Evolutionary conservation across 345 rosid genomes (phyloP).

Genomic region (Heritiera littoralis): DNA sequence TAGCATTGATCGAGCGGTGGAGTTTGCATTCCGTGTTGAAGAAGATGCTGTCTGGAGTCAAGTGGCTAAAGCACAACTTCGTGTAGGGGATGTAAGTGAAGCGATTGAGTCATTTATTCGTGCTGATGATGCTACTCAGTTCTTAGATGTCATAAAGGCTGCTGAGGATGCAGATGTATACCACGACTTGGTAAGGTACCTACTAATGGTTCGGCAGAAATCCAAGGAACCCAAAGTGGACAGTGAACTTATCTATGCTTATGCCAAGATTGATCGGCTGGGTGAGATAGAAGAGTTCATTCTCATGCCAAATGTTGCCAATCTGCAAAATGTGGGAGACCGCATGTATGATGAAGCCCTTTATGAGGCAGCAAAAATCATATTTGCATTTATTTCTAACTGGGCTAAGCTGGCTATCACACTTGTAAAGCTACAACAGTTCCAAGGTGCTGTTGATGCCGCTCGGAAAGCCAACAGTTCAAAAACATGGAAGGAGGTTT

Average conservation of each 20-base stretch:
- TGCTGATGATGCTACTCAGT: conserved; percentile 81
- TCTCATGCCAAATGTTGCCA: conserved; percentile 97
- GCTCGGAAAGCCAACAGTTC: conserved; percentile 98
- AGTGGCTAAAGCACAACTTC: conserved; percentile 87
- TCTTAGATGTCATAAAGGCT: conserved; percentile 70
- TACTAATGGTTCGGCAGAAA: conserved; percentile 94
- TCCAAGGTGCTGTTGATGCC: conserved; percentile 98
- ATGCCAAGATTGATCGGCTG: conserved; percentile 87
- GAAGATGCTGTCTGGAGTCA: conserved; percentile 97
- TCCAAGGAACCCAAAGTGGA: conserved; percentile 90
- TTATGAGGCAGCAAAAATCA: conserved; percentile 93
- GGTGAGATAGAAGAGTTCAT: conserved; percentile 89
- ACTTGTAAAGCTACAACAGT: conserved; percentile 85
- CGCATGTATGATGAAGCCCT: conserved; percentile 80
- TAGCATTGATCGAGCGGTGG: conserved; percentile 83
- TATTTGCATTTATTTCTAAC: conserved; percentile 89
- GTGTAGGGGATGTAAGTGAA: conserved; percentile 89
- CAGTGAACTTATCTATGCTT: conserved; percentile 87
- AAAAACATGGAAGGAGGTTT: conserved; percentile 97
- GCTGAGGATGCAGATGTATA: conserved; percentile 73
- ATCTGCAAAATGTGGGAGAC: conserved; percentile 89
- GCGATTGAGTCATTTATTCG: conserved; percentile 93
- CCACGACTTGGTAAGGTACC: conserved; percentile 90
- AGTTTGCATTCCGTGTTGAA: conserved; percentile 94
- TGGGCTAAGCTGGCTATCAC: conserved; percentile 97